phyloP scores from a whole-genome alignment of 371 early-diverging fungal genomes.

The Batrachochytrium dendrobatidis region DNA sequence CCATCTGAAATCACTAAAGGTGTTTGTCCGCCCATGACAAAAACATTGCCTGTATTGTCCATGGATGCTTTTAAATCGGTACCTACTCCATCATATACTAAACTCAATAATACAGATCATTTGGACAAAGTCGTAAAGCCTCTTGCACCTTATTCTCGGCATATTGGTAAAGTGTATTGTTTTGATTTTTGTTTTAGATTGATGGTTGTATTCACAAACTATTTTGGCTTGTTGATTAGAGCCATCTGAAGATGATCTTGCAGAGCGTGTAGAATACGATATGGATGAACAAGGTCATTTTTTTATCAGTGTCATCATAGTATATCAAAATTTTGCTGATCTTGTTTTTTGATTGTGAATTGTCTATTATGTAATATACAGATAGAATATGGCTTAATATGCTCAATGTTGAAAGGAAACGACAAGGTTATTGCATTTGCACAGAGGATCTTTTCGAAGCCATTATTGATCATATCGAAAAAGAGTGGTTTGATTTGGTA shows the following conservation, averaged over 20 bases:
- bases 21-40: not conserved
- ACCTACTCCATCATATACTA: constrained; percentile 14
- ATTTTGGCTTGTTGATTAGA: too few species aligned
- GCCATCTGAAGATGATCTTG: constrained; percentile 74
- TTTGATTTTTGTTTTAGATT: constrained; percentile 8
- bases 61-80: constrained; percentile 10
- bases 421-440: constrained; percentile 46
- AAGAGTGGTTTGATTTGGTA: constrained; percentile 90
- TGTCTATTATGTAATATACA: constrained; percentile 6
- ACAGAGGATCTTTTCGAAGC: constrained; percentile 68
- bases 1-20: too few species aligned
- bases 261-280: constrained; percentile 84
- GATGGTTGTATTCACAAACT: constrained; percentile 38
- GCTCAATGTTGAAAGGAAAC: constrained; percentile 58
- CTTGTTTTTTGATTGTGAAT: not conserved
- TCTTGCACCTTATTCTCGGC: constrained; percentile 24
- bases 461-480: constrained; percentile 88
- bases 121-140: constrained; percentile 2
- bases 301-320: not conserved
- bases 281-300: constrained; percentile 89
- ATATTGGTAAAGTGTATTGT: constrained; percentile 19
- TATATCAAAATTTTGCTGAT: not conserved
- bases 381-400: constrained; percentile 58
- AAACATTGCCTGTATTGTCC: not conserved
- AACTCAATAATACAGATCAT: too few species aligned